These are phyloP conservation scores for Schwanniomyces etchellsii DNA, from an alignment of 1,139 yeast species.

Conservation along the genomic window DNA sequence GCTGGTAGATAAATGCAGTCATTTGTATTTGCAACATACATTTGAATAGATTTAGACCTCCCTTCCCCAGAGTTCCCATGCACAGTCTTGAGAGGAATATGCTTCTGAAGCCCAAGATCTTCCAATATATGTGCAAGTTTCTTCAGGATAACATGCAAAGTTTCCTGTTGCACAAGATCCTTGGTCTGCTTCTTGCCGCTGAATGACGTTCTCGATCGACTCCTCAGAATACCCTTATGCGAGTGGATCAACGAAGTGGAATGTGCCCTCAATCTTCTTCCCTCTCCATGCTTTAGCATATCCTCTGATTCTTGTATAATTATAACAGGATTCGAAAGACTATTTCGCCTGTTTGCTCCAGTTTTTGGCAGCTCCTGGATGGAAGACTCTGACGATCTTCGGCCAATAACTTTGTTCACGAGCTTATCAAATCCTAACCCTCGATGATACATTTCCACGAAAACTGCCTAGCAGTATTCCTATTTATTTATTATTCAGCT, in stretches of 20 bases:
- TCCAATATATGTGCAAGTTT: constrained; percentile 26
- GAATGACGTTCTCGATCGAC: constrained; percentile 12
- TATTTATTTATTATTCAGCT: no score
- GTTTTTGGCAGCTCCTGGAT: constrained; percentile 11
- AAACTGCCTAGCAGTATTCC: background rate
- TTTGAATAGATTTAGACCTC: constrained; percentile 21
- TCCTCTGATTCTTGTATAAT: constrained; percentile 12
- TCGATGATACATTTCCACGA: constrained; percentile 5
- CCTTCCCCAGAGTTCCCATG: constrained; percentile 17
- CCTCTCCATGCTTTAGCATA: constrained; percentile 1
- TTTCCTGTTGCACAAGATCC: constrained; percentile 36
- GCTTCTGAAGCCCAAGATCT: constrained; percentile 39
- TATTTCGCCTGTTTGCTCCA: constrained; percentile 11
- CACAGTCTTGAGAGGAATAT: constrained; percentile 29
- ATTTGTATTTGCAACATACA: constrained; percentile 36
- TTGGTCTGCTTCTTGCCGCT: constrained; percentile 27
- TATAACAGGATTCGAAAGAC: constrained; percentile 17
- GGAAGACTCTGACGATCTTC: constrained; percentile 13
- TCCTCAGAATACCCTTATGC: constrained; percentile 11
- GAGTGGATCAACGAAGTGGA: constrained; percentile 12
- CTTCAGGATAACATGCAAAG: constrained; percentile 32
- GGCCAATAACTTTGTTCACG: constrained; percentile 13
- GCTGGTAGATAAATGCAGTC: constrained; percentile 41
- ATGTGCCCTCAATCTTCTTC: constrained; percentile 13
- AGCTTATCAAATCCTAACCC: constrained; percentile 16